Conservation (phyloP, 768 basidiomycete genomes). For the Plicaturopsis crispa region DNA sequence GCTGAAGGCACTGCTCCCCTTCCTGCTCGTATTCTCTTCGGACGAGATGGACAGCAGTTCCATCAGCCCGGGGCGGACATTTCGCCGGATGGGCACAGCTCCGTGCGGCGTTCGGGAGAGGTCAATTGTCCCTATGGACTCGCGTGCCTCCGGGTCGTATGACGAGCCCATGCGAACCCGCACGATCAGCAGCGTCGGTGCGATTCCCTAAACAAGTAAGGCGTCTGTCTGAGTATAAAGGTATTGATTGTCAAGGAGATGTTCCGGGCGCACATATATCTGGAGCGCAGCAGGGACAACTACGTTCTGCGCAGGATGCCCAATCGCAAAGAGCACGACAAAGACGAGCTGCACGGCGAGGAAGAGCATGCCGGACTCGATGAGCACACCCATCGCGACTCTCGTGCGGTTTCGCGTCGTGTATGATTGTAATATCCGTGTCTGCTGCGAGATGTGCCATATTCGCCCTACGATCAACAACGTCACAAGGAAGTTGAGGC, state of each 20-base stretch:
- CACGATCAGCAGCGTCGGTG: constrained; percentile 12
- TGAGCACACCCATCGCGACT: constrained; percentile 26
- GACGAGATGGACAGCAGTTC: no score
- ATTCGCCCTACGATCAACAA: constrained; percentile 32
- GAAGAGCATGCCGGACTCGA: constrained; percentile 34
- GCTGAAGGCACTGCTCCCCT: no score
- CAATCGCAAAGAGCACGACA: constrained; percentile 27
- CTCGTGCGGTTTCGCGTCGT: constrained; percentile 12
- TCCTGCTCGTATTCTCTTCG: no score
- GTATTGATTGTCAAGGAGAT: no score
- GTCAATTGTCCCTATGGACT: no score
- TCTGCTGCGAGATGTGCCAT: constrained; percentile 19
- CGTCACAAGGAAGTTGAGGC: constrained; percentile 33
- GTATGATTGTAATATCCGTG: constrained; percentile 5
- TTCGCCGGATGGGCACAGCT: no score
- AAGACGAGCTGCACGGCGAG: constrained; percentile 31
- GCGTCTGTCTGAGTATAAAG: no score
- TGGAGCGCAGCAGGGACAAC: constrained; percentile 29
- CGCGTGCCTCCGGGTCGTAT: no score
- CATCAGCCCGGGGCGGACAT: no score
- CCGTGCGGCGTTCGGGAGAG: no score
- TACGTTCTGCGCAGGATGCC: constrained; percentile 26
- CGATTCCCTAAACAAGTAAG: constrained; percentile 9
- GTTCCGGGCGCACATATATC: constrained; percentile 31
- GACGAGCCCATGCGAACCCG: no score